Evolutionary conservation across 768 basidiomycete genomes (phyloP).

Genomic region (Boletus reticulatus): DNA sequence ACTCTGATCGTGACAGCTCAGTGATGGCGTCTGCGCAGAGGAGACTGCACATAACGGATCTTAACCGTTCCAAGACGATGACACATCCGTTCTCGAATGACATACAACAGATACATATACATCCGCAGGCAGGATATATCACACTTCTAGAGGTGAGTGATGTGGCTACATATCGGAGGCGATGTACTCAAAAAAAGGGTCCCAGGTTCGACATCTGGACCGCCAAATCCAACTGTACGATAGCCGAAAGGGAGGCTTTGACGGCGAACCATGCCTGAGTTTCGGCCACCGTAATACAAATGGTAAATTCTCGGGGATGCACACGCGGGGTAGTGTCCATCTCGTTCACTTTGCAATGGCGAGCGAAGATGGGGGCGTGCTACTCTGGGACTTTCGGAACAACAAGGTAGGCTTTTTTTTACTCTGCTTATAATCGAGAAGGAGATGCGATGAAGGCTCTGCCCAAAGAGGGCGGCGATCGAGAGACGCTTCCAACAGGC

Average conservation of each 20-base stretch:
- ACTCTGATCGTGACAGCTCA: conserved; percentile 30
- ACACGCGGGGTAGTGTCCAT: conserved; percentile 40
- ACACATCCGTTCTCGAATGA: conserved; percentile 36
- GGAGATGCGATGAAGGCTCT: conserved; percentile 20
- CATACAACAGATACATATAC: conserved; percentile 45
- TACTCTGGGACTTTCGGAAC: conserved; percentile 52
- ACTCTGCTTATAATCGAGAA: conserved; percentile 3
- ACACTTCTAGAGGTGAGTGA: conserved; percentile 47
- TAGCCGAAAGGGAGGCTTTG: conserved; percentile 38
- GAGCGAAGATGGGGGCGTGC: conserved; percentile 42
- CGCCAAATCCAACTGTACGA: conserved; percentile 51
- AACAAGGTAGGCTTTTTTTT: conserved; percentile 35
- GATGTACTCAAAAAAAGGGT: conserved; percentile 8
- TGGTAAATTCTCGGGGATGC: conserved; percentile 24
- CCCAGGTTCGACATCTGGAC: conserved; percentile 48
- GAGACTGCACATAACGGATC: conserved; percentile 36
- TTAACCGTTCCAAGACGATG: conserved; percentile 33
- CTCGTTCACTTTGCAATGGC: conserved; percentile 45
- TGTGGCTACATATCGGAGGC: conserved; percentile 11
- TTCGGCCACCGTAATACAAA: conserved; percentile 41
- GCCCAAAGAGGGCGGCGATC: conserved; percentile 36
- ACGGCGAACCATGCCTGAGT: conserved; percentile 38
- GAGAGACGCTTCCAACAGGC: conserved; percentile 31
- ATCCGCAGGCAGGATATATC: conserved; percentile 42
- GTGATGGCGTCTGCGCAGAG: conserved; percentile 38